Base-by-base conservation (phyloP, 2,329 filamentous ascomycete species). In the Emergomyces pasteurianus region DNA sequence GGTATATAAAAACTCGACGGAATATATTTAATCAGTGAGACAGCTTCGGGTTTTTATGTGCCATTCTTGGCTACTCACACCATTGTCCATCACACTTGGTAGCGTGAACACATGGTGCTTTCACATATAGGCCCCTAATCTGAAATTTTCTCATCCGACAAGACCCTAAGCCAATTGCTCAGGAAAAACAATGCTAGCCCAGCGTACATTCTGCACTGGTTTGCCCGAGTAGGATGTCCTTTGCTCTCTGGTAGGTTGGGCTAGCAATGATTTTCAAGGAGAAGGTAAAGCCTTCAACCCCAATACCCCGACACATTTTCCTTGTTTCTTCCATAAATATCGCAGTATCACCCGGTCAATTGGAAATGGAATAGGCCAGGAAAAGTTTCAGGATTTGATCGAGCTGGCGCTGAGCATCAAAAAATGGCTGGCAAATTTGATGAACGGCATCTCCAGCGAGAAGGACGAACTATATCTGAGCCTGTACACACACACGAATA, bases 1-100 rank as follows among this genome's bases (percentile, higher is more conserved):
- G 53, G 36, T 42, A 42, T 42, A 42, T 21, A 31, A n/a, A 80
- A 80, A 92, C 89, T 92, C 89, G 88, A 89, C 79, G 78, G 77
- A 78, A 86, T 88, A 66, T 65, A 80, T 91, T 92, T 92, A 68
- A 88, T 90, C 86, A 79, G 86, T 90, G 88, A 90, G 77, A 66
- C 66, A 67, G 36, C 36, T 62, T 23, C 21, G 42, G 42, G 23
- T 36, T 21, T 28, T 58, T 18, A 47, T 18, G 12, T 7, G 31
- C 57, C 23, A 54, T 38, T 34, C 12, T 14, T 53, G 26, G 14
- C 50, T 58, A 66, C 69, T 65, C 58, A 58, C 54, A 63, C 57
- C 52, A 58, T 61, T 63, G 58, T 60, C 46, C n/a, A 12, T 36
- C 31, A 28, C 34, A 40, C 42, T 21, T 3, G 6, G 9, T 5